A percentile compares a stretch with the other conserved stretches of the same genome.
phyloP scores from a whole-genome alignment of 768 basidiomycete genomes.

The Gymnopilus dilepis region DNA sequence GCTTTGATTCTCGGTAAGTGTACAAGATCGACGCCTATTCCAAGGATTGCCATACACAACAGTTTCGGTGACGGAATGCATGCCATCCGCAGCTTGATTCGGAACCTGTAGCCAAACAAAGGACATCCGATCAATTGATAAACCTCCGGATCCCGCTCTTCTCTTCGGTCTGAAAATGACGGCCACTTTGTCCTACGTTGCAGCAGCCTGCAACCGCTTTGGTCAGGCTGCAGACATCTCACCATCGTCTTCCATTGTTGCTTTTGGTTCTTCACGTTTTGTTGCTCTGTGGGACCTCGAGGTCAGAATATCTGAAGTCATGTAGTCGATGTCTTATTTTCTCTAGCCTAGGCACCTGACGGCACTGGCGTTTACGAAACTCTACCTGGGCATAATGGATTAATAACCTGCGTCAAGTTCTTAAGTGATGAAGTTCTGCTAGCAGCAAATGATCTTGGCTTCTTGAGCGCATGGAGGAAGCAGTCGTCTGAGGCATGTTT shows the following conservation, averaged over 20 bases:
- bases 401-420: conserved; percentile 82
- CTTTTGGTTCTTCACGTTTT: conserved; percentile 52
- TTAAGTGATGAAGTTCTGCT: conserved; percentile 55
- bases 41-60: conserved; percentile 62
- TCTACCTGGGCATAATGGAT: conserved; percentile 73
- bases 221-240: conserved; percentile 55
- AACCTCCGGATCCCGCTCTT: conserved; percentile 5
- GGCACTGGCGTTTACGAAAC: conserved; percentile 69
- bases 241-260: conserved; percentile 42
- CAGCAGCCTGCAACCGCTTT: conserved; percentile 54
- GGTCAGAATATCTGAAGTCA: conserved; percentile 30
- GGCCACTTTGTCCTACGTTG: conserved; percentile 43
- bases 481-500: conserved; percentile 45
- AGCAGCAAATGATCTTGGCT: conserved; percentile 80
- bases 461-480: conserved; percentile 65
- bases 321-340: not conserved
- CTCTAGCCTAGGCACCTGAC: conserved; percentile 43
- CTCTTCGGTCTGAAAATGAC: conserved; percentile 4
- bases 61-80: too few relatives aligned
- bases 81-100: conserved; percentile 15
- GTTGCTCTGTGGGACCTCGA: conserved; percentile 51
- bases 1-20: conserved; percentile 67
- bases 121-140: conserved; percentile 21
- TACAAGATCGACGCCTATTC: conserved; percentile 79
- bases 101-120: conserved; percentile 19